Evolutionary conservation across 495 filamentous ascomycete species (phyloP).

Genomic region (Penicillium paradoxum): DNA sequence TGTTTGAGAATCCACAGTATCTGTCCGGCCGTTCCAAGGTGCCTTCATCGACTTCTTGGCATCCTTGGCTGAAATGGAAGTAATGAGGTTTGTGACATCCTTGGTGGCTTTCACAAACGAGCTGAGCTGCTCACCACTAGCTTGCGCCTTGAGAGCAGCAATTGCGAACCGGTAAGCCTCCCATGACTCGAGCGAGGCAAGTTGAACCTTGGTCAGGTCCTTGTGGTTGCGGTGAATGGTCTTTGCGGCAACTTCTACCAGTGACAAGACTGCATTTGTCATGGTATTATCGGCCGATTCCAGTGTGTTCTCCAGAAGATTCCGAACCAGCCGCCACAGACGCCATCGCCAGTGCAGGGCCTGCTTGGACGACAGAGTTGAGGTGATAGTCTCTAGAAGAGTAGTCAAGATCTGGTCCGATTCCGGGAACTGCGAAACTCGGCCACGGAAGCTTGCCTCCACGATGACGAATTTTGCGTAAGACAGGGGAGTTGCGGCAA

Average conservation of each 20-base stretch:
- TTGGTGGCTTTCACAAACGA: conserved; percentile 25
- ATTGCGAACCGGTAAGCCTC: conserved; percentile 40
- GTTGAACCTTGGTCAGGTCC: conserved; percentile 21
- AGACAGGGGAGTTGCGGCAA: conserved; percentile 26
- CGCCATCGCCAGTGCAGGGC: conserved; percentile 44
- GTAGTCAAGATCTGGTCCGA: conserved; percentile 21
- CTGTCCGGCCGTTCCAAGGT: conserved; percentile 37
- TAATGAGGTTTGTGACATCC: conserved; percentile 27
- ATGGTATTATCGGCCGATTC: conserved; percentile 20
- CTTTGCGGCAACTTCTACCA: conserved; percentile 27
- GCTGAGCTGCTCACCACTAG: conserved; percentile 13
- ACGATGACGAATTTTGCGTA: conserved; percentile 38
- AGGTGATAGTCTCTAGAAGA: conserved; percentile 25
- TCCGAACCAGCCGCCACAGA: conserved; percentile 40
- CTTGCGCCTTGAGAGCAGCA: conserved; percentile 21
- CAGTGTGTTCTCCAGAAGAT: conserved; percentile 29
- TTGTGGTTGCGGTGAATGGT: conserved; percentile 32
- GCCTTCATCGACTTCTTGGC: conserved; percentile 27
- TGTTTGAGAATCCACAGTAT: conserved; percentile 28
- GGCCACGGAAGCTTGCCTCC: conserved; percentile 34
- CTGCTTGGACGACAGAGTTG: conserved; percentile 34
- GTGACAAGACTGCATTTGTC: conserved; percentile 10
- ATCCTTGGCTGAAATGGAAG: conserved; percentile 26
- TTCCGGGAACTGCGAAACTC: conserved; percentile 19
- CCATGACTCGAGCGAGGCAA: conserved; percentile 34